Evolutionary conservation across 805 yeast genomes (phyloP).

Genomic region (Isabelozyma gotoi): DNA sequence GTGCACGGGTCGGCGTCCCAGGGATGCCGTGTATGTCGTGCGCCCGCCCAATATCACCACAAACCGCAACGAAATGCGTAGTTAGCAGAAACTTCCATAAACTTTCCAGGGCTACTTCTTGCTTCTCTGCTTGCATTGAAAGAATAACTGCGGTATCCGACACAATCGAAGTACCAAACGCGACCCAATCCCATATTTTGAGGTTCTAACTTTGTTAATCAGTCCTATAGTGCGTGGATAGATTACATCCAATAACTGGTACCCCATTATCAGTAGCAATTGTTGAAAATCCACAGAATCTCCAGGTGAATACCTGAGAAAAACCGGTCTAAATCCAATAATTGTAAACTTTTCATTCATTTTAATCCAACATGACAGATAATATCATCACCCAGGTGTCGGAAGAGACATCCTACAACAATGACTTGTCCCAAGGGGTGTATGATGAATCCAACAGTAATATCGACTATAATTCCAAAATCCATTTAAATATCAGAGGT

Average conservation of each 20-base stretch:
- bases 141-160: neutral
- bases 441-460: slow-evolving; percentile 25
- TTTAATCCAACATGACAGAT: slow-evolving; percentile 31
- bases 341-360: too few species aligned
- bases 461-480: slow-evolving; percentile 62
- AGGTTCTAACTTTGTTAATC: too few species aligned
- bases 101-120: neutral
- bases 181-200: too few species aligned
- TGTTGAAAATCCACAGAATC: too few species aligned
- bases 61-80: neutral
- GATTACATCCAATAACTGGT: neutral
- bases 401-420: slow-evolving; percentile 24
- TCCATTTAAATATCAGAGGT: slow-evolving; percentile 79
- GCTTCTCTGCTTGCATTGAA: too few species aligned
- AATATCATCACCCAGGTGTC: slow-evolving; percentile 74
- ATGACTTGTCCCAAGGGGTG: slow-evolving; percentile 18
- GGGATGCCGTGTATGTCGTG: too few species aligned
- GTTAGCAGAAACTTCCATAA: neutral
- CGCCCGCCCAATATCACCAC: neutral
- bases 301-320: too few species aligned
- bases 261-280: too few species aligned
- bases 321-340: too few species aligned
- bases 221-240: neutral
- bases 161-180: neutral
- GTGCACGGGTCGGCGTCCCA: too few species aligned